A percentile compares a stretch with the other conserved stretches of the same genome.
These are phyloP conservation scores for Helianthus tuberosus DNA, from an alignment of 129 eudicot genomes.

Conservation along the genomic window DNA sequence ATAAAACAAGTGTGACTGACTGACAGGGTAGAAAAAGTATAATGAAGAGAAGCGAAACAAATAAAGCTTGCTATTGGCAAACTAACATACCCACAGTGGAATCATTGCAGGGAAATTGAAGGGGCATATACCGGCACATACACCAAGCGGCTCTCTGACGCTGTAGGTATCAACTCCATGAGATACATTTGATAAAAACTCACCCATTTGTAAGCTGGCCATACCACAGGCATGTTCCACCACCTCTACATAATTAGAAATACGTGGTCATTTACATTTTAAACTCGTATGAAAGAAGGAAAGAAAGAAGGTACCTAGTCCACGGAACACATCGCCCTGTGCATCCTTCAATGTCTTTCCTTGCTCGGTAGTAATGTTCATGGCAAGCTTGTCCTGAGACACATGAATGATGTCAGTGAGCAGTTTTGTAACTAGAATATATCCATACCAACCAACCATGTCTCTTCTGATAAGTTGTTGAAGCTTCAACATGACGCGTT, in stretches of 20 bases:
- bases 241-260: slow-evolving; percentile 71
- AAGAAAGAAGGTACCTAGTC: slow-evolving; percentile 62
- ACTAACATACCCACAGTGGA: slow-evolving; percentile 83
- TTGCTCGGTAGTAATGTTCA: slow-evolving; percentile 92
- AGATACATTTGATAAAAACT: slow-evolving; percentile 87
- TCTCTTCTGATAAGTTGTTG: slow-evolving; percentile 97
- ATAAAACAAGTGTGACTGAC: neutral
- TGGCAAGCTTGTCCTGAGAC: slow-evolving; percentile 84
- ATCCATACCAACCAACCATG: slow-evolving; percentile 49
- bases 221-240: slow-evolving; percentile 99
- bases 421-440: neutral
- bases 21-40: neutral
- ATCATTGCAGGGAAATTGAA: slow-evolving; percentile 99
- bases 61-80: slow-evolving; percentile 4
- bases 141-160: slow-evolving; percentile 96
- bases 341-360: slow-evolving; percentile 98
- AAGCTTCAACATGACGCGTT: slow-evolving; percentile 86
- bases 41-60: neutral
- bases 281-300: neutral
- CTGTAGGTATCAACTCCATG: slow-evolving; percentile 97
- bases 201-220: slow-evolving; percentile 99
- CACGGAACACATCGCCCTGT: slow-evolving; percentile 99
- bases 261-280: slow-evolving; percentile 12
- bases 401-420: neutral
- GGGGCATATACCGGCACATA: slow-evolving; percentile 99